Evolutionary conservation across 1,284 basidiomycete genomes (phyloP), one percentile per base, ranked within the genome.

Genomic region (Ceratobasidium sp.): DNA sequence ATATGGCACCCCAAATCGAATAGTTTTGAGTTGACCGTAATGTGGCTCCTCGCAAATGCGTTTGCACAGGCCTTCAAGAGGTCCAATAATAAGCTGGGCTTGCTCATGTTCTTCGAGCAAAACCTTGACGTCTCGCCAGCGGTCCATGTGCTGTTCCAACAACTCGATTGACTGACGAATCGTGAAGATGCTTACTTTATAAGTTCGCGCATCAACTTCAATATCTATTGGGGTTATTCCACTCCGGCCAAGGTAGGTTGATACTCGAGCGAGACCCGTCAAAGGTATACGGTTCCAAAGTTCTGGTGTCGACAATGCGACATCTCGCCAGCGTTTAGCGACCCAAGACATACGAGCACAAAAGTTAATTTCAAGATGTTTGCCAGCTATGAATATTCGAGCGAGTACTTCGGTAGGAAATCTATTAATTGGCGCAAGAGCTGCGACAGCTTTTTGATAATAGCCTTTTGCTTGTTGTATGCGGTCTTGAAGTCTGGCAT

Each of bases 401-500:
- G 58, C 60, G 16, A 72, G 58, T 21, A 62, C 57, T 55, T 72
- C 70, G 16, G 60, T 36, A 10, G 70, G 70, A 58, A 72, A 30
- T 21, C 60, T 28, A 30, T 72, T 72, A 34, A 72, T 53, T 32
- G 70, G 70, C 23, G 70, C 70, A 23, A 72, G 34, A 21, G 59
- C 58, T 28, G 64, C 64, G 10, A 36, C 30, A 34, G 64, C 64
- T 3, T 30, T 48, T 28, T 67, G 16, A 45, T 53, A 45, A 28
- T 36, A 67, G 18, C n/a, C n/a, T 32, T 18, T 48, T 14, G 30
- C 64, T 5, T 14, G 26, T 10, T 57, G 28, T 39, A 36, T 67
- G 21, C 64, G 64, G 21, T 30, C 16, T 45, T 55, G 48, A 26
- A 67, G 28, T 14, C n/a, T 30, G 14, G 34, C 28, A 30, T 53